Evolutionary conservation across 305 asterid species (phyloP), one percentile per base, ranked within the genome.

Genomic region (Plantago coronopus): DNA sequence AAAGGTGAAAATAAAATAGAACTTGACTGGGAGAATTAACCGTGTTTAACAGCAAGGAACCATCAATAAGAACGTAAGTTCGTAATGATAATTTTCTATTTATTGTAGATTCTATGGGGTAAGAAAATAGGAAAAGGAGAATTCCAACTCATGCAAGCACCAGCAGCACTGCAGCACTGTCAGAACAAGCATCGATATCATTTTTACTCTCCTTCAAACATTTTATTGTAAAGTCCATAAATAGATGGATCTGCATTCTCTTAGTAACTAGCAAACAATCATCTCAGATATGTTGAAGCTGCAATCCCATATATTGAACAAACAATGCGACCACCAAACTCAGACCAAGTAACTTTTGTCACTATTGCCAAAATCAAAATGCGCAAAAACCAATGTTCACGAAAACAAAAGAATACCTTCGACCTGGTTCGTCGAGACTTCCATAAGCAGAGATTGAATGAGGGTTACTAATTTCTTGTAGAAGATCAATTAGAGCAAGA

Each of bases 351-450:
- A 38, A 38, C 43, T 38, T 38, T 38, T 38, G 15, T 3, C 15
- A 38, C 16, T 38, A 38, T 10, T 45, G 13, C 12, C 34, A 54
- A 17, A 42, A 48, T 34, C 34, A 54, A 17, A 42, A 48, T 34
- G 20, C 54, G 65, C 43, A 29, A 21, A 45, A 18, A 43, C 15
- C 40, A 42, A 23, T 17, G 64, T 59, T 14, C 43, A 17, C 17
- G 25, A 44, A 22, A 59, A 15, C 31, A 12, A 9, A 25, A 59
- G 15, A 22, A 22, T 81, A 87, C 99, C 95, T 89, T 77, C 90
- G 80, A 66, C 97, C 97, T 71, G 96, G 83, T 65, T 84, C 99
- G 79, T 93, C 99, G 71, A 93, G 96, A 72, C 97, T 82, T 75
- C 79, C 89, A 81, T 82, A 89, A 62, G 88, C 90, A 74, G 96